Conservation (phyloP, 352 stramenopile genomes). For the Pythium vanterpoolii region DNA sequence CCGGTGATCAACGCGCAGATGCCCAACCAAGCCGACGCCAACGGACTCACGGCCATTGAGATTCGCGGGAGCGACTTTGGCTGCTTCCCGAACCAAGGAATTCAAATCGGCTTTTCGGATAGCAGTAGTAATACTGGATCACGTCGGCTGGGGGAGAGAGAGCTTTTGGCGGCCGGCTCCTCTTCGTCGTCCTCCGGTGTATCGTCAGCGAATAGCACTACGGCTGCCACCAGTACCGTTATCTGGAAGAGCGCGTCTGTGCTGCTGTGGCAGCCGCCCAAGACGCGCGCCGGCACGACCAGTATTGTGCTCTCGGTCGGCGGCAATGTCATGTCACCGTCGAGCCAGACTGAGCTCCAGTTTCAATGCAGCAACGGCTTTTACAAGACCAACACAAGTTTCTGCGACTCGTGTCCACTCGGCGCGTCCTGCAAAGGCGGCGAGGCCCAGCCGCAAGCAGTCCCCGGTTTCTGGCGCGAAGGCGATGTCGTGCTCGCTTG, state of each 20-base stretch:
- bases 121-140: too few relatives aligned
- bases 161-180: too few relatives aligned
- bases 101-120: constrained; percentile 42
- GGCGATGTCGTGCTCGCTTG: constrained; percentile 47
- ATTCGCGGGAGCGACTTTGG: constrained; percentile 64
- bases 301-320: constrained; percentile 56
- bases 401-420: constrained; percentile 50
- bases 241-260: constrained; percentile 48
- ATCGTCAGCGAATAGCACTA: constrained; percentile 16
- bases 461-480: constrained; percentile 55
- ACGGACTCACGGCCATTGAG: constrained; percentile 53
- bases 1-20: constrained; percentile 52
- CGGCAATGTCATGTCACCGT: constrained; percentile 53
- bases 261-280: constrained; percentile 55
- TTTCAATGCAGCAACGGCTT: constrained; percentile 62
- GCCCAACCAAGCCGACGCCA: constrained; percentile 62
- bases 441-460: constrained; percentile 40
- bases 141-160: too few relatives aligned
- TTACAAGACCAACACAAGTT: constrained; percentile 39
- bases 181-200: too few relatives aligned
- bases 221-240: too few relatives aligned
- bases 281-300: constrained; percentile 47
- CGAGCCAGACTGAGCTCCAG: constrained; percentile 56
- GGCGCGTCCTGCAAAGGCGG: constrained; percentile 49
- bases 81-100: constrained; percentile 57